A percentile compares a stretch with the other conserved stretches of the same genome.
Evolutionary conservation across 192 early-diverging fungal species (phyloP).

Genomic region (Podila clonocystis): DNA sequence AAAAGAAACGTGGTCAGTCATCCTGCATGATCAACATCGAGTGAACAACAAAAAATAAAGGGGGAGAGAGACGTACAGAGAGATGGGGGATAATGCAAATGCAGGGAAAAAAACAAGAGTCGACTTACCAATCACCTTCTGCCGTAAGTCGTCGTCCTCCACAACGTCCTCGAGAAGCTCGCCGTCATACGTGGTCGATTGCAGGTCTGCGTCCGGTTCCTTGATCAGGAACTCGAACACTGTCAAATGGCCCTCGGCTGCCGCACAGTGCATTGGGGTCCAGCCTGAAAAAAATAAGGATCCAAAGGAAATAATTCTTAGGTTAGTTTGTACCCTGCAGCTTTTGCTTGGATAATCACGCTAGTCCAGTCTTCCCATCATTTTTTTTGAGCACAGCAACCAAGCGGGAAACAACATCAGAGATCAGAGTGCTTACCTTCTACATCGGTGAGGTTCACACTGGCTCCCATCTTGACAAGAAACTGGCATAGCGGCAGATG

Average conservation of each 20-base stretch:
- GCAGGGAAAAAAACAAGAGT: not conserved
- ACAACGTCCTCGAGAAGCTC: constrained; percentile 44
- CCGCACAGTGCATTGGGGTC: constrained; percentile 77
- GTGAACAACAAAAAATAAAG: constrained; percentile 1
- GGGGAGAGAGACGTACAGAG: not conserved
- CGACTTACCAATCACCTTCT: constrained; percentile 39
- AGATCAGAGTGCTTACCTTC: constrained; percentile 49
- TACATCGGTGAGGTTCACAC: constrained; percentile 65
- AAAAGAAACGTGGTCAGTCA: constrained; percentile 2
- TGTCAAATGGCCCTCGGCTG: constrained; percentile 68
- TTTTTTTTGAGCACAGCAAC: not conserved
- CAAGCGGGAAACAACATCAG: not conserved
- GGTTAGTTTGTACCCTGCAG: not conserved
- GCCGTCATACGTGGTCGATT: constrained; percentile 42
- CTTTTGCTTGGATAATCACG: too few relatives aligned
- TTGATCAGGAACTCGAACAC: constrained; percentile 57
- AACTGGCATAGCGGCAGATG: constrained; percentile 39
- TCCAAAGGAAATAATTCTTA: not conserved
- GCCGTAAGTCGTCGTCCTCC: constrained; percentile 38
- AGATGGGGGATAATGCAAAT: too few relatives aligned
- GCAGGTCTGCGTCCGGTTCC: constrained; percentile 24
- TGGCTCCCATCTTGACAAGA: constrained; percentile 26
- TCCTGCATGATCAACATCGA: not conserved
- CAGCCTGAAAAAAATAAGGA: constrained; percentile 55
- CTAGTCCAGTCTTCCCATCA: not conserved